Base-by-base conservation (phyloP, 1,284 basidiomycete species). In the Ganoderma lucidum region DNA sequence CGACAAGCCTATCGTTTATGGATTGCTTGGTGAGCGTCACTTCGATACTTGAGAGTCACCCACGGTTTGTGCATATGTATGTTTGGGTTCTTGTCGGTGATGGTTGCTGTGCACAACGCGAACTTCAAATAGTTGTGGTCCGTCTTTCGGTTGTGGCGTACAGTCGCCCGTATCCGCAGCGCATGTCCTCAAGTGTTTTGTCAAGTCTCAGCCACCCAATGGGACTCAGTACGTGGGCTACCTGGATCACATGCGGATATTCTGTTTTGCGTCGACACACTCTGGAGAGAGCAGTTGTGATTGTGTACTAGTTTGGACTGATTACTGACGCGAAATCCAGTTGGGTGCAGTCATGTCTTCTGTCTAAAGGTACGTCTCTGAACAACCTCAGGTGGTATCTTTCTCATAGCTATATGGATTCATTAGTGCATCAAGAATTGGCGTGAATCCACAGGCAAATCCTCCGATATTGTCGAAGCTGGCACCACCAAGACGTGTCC, bases 401-500 rank as follows among this genome's bases (percentile, higher is more conserved):
- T 59, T 70, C 17, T 63, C 62, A 45, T 72, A 67, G 67, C 67
- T 41, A 51, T 39, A 23, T 8, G 14, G 39, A 23, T 35, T 37
- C 5, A 64, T 17, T 72, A 93, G 90, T 94, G 92, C 76, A 90
- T 94, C 70, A 88, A 87, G 53, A 86, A 87, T 74, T 94, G 92
- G 92, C 87, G 92, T 42, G 85, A 87, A 70, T 84, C 85, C n/a
- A 72, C 78, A 8, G 85, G 83, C 30, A 91, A 89, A 76, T 81
- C 83, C 5, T 74, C 75, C 1, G 90, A 89, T 67, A 78, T 87
- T 6, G 76, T 86, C 12, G 79, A 81, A 30, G 88, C 88, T 9
- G 86, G 85, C 23, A 88, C 86, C 64, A 90, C 85, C 68, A 93
- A 93, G 82, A 88, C 85, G 62, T 94, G 93, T 75, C 92, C 93